Conservation (phyloP, 805 yeast species). For the Kluyveromyces lactis region DNA sequence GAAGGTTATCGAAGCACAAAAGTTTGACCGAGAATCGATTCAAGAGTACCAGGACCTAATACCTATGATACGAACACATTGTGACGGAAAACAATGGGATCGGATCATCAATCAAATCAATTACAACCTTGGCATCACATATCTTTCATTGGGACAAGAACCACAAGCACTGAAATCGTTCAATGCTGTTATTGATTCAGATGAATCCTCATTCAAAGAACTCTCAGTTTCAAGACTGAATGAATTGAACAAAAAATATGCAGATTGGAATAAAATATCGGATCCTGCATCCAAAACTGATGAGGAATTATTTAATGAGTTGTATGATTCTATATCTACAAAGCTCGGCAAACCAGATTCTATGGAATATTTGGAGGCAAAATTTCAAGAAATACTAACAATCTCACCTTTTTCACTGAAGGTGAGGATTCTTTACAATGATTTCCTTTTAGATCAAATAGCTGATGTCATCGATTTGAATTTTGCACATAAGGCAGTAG, state of each 20-base stretch:
- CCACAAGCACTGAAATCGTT: conserved; percentile 45
- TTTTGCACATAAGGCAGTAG: conserved; percentile 17
- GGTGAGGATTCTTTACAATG: conserved; percentile 22
- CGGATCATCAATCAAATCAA: conserved; percentile 30
- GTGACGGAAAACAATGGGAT: conserved; percentile 4
- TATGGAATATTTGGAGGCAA: conserved; percentile 15
- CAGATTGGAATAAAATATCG: conserved; percentile 35
- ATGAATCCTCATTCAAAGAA: conserved; percentile 21
- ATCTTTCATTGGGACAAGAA: conserved; percentile 48
- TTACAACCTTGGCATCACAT: conserved; percentile 55
- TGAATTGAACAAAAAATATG: conserved; percentile 45
- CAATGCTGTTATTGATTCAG: conserved; percentile 34
- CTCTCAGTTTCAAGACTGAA: conserved; percentile 44
- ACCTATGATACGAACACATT: conserved; percentile 8
- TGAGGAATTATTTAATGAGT: conserved; percentile 9
- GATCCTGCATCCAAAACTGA: conserved; percentile 12
- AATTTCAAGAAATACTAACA: conserved; percentile 29
- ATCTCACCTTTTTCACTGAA: conserved; percentile 38
- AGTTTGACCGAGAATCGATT: conserved; percentile 11
- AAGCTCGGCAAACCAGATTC: conserved; percentile 15
- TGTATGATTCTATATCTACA: conserved; percentile 12
- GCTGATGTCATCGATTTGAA: conserved; percentile 22
- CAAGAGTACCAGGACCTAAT: conserved; percentile 10
- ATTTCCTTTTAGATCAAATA: conserved; percentile 14
- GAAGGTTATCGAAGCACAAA: conserved; percentile 5